These are phyloP conservation scores for Russula sp. DNA, from an alignment of 768 basidiomycete species.

Conservation along the genomic window DNA sequence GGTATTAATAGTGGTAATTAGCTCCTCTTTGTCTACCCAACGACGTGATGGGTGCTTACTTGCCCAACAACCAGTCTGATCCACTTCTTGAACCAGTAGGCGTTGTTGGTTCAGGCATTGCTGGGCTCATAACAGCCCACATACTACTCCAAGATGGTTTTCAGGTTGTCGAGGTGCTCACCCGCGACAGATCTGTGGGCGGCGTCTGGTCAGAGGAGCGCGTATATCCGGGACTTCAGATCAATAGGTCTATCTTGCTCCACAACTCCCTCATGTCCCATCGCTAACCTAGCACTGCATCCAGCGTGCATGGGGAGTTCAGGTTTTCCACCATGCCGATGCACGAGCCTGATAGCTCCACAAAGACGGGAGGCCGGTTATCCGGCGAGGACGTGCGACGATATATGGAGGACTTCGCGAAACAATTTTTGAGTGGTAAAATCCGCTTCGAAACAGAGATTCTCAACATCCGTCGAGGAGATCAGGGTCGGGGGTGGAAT, in stretches of 20 bases:
- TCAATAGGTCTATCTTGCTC: constrained; percentile 49
- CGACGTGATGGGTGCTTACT: neutral
- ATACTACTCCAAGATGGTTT: constrained; percentile 55
- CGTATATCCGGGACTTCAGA: constrained; percentile 48
- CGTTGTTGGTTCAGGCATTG: constrained; percentile 54
- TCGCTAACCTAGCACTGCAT: neutral
- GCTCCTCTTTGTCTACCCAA: neutral
- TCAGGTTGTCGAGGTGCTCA: constrained; percentile 45
- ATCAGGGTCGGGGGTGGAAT: constrained; percentile 38
- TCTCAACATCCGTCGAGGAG: constrained; percentile 37
- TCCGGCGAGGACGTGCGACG: constrained; percentile 45
- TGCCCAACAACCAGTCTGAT: neutral
- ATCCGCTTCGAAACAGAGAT: constrained; percentile 44
- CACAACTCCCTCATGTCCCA: neutral
- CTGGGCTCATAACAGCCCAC: constrained; percentile 55
- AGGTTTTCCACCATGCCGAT: constrained; percentile 51
- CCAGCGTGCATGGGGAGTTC: constrained; percentile 60
- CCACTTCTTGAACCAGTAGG: constrained; percentile 30
- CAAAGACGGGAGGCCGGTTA: constrained; percentile 36
- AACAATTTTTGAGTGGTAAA: constrained; percentile 39
- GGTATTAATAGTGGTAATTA: neutral
- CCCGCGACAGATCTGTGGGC: constrained; percentile 48
- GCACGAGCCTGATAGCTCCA: constrained; percentile 37
- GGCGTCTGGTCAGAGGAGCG: constrained; percentile 55
- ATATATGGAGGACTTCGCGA: constrained; percentile 53